Percentiles rank a stretch among this genome's conserved stretches.
phyloP scores from a whole-genome alignment of 768 basidiomycete genomes.

The Podaxis sp. region DNA sequence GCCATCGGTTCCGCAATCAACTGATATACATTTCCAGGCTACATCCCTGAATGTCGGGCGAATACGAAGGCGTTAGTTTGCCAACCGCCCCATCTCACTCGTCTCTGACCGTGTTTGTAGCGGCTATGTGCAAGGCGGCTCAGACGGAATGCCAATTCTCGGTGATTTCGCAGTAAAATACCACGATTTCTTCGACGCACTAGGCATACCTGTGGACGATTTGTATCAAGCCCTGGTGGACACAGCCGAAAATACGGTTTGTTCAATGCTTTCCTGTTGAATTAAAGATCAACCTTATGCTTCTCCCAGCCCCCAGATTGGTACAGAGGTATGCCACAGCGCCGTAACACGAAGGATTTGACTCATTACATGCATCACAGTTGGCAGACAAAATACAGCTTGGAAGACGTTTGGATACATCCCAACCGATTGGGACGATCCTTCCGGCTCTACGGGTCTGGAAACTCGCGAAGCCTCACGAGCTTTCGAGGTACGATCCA shows the following conservation, averaged over 20 bases:
- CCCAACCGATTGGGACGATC: conserved; percentile 49
- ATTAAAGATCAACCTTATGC: background rate
- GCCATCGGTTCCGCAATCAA: background rate
- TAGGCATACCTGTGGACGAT: conserved; percentile 46
- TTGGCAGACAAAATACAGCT: conserved; percentile 51
- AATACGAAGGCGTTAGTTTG: conserved; percentile 44
- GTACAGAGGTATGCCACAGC: conserved; percentile 35
- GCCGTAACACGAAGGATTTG: background rate
- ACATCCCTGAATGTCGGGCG: conserved; percentile 49
- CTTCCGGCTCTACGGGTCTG: conserved; percentile 45
- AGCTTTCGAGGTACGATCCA: conserved; percentile 37
- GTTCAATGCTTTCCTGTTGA: conserved; percentile 13
- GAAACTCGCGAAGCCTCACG: conserved; percentile 51
- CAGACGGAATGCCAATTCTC: conserved; percentile 51
- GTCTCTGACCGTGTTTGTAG: conserved; percentile 19
- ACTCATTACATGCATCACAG: conserved; percentile 18
- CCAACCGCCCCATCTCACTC: conserved; percentile 12
- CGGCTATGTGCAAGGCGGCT: conserved; percentile 51
- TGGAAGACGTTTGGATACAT: conserved; percentile 52
- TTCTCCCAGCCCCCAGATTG: conserved; percentile 45
- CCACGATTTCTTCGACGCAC: conserved; percentile 30
- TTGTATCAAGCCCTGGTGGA: conserved; percentile 50
- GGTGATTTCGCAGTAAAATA: conserved; percentile 54
- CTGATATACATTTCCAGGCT: conserved; percentile 29
- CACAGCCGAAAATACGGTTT: conserved; percentile 51